Evolutionary conservation across 345 rosid genomes (phyloP), one percentile per base, ranked within the genome.

Genomic region (Eucalyptus decipiens): DNA sequence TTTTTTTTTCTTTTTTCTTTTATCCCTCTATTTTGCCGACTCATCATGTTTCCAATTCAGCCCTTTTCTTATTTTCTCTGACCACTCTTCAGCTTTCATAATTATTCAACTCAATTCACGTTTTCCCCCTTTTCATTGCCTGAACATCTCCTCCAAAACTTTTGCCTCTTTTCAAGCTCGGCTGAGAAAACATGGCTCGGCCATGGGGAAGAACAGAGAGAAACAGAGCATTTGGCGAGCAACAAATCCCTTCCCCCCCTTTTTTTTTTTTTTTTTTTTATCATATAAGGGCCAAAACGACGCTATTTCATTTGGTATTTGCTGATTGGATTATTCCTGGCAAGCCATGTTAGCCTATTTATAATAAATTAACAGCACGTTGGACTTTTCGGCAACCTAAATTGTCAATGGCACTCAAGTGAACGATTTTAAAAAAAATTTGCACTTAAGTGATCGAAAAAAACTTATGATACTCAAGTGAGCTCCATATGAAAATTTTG

Each of bases 381-480:
- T 16, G 13, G 24, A 69, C 21, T 69, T 18, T 69, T 8, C 0
- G 13, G 11, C 14, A 34, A 52, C 13, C 2, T 10, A 69, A 69
- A 9, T 5, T 19, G 2, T 2, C 11, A 5, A 34, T 34, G 26
- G 6, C 26, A 18, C 14, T 69, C 7, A 34, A 69, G 13, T 34
- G 26, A 34, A 34, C 0, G 14, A 69, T 60, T 34, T 69, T 52
- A 0, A 4, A 16, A 18, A 69, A 69, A 34, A 5, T 3, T 69
- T 1, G 0, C 26, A 52, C 26, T 21, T 21, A 52, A 52, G 11
- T 52, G 2, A 21, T 52, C 0, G 0, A 52, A 52, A 52, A 52
- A 52, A 3, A 19, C 24, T 52, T 52, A 19, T 52, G 10, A 12
- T 28, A 60, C 32, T 26, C 16, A 60, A 11, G 4, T 60, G 15